These are phyloP conservation scores for Neobulgaria alba DNA, from an alignment of 2,329 filamentous ascomycete genomes.

Conservation along the genomic window DNA sequence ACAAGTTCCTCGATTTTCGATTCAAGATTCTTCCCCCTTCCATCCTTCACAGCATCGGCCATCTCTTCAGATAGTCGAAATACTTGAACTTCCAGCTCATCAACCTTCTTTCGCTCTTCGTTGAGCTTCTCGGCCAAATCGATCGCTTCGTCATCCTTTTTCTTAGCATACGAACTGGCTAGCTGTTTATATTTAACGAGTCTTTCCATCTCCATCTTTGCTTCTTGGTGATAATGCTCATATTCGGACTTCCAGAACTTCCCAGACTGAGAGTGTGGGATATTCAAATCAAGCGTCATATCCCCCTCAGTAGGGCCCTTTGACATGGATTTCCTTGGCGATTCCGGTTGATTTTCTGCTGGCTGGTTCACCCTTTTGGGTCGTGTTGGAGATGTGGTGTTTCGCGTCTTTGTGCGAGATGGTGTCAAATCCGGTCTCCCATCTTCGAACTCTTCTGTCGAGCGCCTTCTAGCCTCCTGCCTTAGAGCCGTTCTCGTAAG, in stretches of 20 bases:
- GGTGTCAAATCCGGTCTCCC: not conserved
- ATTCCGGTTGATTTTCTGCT: not conserved
- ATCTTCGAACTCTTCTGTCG: not conserved
- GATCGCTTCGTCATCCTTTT: conserved; percentile 65
- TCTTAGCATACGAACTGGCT: conserved; percentile 68
- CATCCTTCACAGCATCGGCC: conserved; percentile 30
- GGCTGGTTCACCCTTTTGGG: not conserved
- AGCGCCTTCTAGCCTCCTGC: not conserved
- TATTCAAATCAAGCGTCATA: conserved; percentile 60
- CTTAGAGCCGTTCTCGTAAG: not conserved
- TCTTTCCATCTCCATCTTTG: conserved; percentile 66
- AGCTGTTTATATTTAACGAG: conserved; percentile 72
- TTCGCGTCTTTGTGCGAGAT: not conserved
- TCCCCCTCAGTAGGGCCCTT: conserved; percentile 41
- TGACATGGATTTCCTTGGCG: not conserved
- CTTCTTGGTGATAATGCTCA: conserved; percentile 63
- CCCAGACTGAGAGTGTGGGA: conserved; percentile 66
- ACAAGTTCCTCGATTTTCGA: conserved; percentile 45
- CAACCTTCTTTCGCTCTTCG: conserved; percentile 58
- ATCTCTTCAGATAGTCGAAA: conserved; percentile 52
- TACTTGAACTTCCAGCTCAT: conserved; percentile 54
- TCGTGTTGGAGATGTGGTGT: not conserved
- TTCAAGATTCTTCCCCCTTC: conserved; percentile 36
- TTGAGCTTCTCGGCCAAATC: conserved; percentile 57
- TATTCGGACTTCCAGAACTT: conserved; percentile 76